Evolutionary conservation across 2,329 filamentous ascomycete species (phyloP), one percentile per base, ranked within the genome.

Genomic region (Neonectria coccinea): DNA sequence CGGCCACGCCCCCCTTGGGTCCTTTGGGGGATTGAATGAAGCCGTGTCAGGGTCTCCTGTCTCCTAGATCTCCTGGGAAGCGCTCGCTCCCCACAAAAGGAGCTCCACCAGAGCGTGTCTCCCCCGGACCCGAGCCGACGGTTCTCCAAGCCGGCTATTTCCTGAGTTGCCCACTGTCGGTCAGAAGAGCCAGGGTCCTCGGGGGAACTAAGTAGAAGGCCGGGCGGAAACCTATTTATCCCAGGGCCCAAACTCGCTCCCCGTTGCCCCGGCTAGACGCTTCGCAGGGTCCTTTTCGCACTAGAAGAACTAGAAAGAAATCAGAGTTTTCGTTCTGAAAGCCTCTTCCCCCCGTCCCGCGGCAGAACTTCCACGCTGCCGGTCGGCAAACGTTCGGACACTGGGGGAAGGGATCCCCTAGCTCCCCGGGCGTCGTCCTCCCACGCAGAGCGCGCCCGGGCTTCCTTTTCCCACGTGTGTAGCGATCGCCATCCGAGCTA

Each of bases 51-150:
- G 39, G 39, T 42, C 39, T 20, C 39, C n/a, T 18, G 33, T 39
- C 33, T 14, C 12, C 33, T 36, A 14, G 31, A 36, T 36, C 14
- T 39, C 36, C 29, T 29, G 7, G 29, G 44, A 20, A 5, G 25
- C 25, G 25, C 44, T 48, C 42, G 18, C 56, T 14, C 56, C 5
- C 25, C 56, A 52, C 22, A 45, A 45, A 33, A 45, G 9, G 50
- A 59, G 44, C n/a, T 57, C 45, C 41, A 12, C 8, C 47, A 12
- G 45, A 33, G 27, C 50, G 39, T 42, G 45, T 54, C 50, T 53
- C 36, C 53, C 64, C 67, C 68, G 57, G 70, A 70, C 67, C 70
- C 70, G 52, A 70, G 61, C 61, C 65, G 62, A 62, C 51, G 70
- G 70, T 69, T 71, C 56, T 36, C 27, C 67, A 58, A 59, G 44